Evolutionary conservation across 129 eudicot species (phyloP).

Genomic region (Flaveria linearis): DNA sequence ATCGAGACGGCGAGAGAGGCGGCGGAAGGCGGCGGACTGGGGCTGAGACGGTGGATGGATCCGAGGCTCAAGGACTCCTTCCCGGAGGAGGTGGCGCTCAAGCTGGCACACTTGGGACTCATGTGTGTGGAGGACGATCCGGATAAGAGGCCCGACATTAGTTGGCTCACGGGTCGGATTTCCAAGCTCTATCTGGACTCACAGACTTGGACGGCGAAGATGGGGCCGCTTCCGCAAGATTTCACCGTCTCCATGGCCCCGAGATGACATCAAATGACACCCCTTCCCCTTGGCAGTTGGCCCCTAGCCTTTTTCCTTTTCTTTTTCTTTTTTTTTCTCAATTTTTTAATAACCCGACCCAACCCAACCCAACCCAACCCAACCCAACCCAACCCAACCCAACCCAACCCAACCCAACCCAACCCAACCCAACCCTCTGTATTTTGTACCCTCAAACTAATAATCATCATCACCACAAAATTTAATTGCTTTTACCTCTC

Average conservation of each 20-base stretch:
- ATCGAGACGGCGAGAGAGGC: conserved; percentile 66
- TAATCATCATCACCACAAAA: too few relatives aligned
- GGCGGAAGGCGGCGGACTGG: conserved; percentile 51
- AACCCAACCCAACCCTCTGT: too few relatives aligned
- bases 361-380: too few relatives aligned
- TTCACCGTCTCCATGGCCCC: conserved; percentile 65
- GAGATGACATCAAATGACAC: conserved; percentile 37
- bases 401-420: too few relatives aligned
- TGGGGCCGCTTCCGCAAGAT: conserved; percentile 52
- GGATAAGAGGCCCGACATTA: conserved; percentile 67
- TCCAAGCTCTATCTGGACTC: conserved; percentile 83
- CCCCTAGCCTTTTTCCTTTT: too few relatives aligned
- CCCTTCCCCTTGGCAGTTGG: too few relatives aligned
- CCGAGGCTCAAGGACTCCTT: conserved; percentile 76
- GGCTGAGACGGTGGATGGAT: conserved; percentile 76
- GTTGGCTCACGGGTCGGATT: conserved; percentile 66
- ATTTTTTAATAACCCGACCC: too few relatives aligned
- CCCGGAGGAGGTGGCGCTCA: conserved; percentile 81
- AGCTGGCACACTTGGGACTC: conserved; percentile 53
- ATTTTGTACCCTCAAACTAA: too few relatives aligned
- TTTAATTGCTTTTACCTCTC: too few relatives aligned
- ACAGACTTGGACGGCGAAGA: conserved; percentile 54
- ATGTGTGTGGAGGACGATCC: conserved; percentile 78
- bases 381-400: too few relatives aligned
- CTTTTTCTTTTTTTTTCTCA: too few relatives aligned